Evolutionary conservation across 1,284 basidiomycete genomes (phyloP).

Genomic region (Apiotrichum mycotoxinovorans): DNA sequence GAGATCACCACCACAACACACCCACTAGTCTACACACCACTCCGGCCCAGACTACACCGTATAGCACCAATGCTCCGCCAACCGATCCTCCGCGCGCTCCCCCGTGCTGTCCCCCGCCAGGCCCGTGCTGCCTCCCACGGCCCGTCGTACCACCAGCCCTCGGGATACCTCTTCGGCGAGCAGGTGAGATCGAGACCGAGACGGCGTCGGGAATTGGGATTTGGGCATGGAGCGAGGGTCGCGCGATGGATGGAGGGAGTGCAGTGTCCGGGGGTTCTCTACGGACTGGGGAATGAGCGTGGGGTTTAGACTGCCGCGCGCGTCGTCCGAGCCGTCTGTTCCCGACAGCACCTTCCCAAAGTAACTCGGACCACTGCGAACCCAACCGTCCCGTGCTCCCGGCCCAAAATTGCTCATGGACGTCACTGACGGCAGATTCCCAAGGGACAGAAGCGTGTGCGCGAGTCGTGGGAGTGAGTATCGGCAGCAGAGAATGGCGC

Average conservation of each 20-base stretch:
- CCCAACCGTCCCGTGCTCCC: background rate
- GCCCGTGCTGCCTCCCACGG: conserved; percentile 60
- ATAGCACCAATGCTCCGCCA: conserved; percentile 17
- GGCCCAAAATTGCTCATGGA: background rate
- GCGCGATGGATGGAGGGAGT: background rate
- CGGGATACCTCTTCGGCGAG: conserved; percentile 82
- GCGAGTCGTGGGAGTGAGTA: conserved; percentile 47
- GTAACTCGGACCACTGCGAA: too few relatives aligned
- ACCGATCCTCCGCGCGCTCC: conserved; percentile 13
- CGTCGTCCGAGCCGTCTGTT: too few relatives aligned
- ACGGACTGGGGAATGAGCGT: too few relatives aligned
- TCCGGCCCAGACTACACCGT: background rate
- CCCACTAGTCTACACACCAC: background rate
- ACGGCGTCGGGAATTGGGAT: background rate
- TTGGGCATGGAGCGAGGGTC: background rate
- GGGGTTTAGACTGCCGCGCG: too few relatives aligned
- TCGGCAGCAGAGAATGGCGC: conserved; percentile 41
- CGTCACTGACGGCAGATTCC: conserved; percentile 19
- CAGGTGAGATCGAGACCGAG: conserved; percentile 59
- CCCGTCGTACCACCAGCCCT: conserved; percentile 80
- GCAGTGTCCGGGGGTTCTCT: too few relatives aligned
- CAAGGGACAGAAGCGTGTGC: conserved; percentile 29
- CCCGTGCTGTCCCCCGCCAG: conserved; percentile 9
- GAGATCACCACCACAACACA: background rate
- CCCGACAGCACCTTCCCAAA: background rate